Evolutionary conservation across 73 alveolate species (phyloP), one percentile per base, ranked within the genome.

Genomic region (Paramecium bursaria): DNA sequence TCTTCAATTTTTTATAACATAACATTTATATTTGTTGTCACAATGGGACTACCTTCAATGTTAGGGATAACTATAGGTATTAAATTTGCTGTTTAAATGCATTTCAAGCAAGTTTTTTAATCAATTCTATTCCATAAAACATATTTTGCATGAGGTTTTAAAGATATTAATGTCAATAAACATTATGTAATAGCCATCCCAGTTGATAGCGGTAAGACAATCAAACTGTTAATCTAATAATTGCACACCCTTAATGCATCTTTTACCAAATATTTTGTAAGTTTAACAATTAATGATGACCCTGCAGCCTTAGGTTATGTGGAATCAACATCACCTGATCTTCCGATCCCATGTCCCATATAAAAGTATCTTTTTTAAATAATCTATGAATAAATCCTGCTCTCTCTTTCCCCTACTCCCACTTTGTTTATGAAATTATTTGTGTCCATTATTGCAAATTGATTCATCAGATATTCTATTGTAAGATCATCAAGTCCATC

Each of bases 261-360:
- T 57, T 86, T 86, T 7, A 80, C 87, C 2, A 89, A 30, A 10
- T 15, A 27, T 2, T 73, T 50, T 25, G 92, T 85, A 61, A 95
- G 93, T 86, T 97, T 95, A 21, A 91, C 94, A 27, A 98, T 86
- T 35, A 97, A 91, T 23, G 99, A 93, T 17, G 99, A 95, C 44
- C 99, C 99, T 15, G 97, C 97, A 3, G 99, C 99, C 85, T 98
- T 98, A 19, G 99, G 99, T 80, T 98, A 94, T 39, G 94, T 91
- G 13, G 99, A 99, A 75, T 74, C 82, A 0, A 94, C 92, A 75
- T 95, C 98, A 33, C 99, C 99, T 27, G 98, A 92, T 57, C 98
- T 92, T 13, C 99, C 98, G 50, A 95, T 93, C 9, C 99, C 99
- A 80, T 98, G 99, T 25, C 97, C 96, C 86, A 98, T 90, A n/a